These are phyloP conservation scores for Lachancea quebecensis DNA, from an alignment of 805 yeast species.

Conservation along the genomic window DNA sequence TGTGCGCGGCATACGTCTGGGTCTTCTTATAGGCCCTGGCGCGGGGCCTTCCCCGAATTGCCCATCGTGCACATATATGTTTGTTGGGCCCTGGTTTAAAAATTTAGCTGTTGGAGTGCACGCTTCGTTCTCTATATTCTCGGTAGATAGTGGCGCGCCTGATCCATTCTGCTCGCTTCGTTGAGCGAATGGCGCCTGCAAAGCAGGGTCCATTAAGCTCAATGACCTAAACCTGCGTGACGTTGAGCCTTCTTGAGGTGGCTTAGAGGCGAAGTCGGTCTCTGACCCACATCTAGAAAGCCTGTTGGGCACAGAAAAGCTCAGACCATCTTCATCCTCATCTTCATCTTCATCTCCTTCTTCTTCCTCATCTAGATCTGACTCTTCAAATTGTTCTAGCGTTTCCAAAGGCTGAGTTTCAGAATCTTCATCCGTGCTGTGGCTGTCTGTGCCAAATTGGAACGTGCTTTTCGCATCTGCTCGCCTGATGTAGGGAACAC, in stretches of 20 bases:
- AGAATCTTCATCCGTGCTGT: constrained; percentile 1
- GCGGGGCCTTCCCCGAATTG: constrained; percentile 17
- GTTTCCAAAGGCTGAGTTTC: constrained; percentile 14
- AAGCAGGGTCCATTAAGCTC: constrained; percentile 30
- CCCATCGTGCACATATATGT: constrained; percentile 32
- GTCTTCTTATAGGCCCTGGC: constrained; percentile 2
- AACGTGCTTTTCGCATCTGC: background rate
- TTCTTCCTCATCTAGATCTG: constrained; percentile 18
- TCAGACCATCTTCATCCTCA: constrained; percentile 33
- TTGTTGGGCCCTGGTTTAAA: constrained; percentile 15
- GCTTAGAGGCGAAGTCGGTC: constrained; percentile 7
- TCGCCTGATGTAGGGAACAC: background rate
- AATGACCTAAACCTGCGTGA: constrained; percentile 29
- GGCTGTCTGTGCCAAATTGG: background rate
- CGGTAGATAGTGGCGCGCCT: constrained; percentile 8
- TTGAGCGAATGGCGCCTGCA: constrained; percentile 18
- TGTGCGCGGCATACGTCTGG: constrained; percentile 9
- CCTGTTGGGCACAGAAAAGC: constrained; percentile 33
- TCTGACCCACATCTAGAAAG: constrained; percentile 25
- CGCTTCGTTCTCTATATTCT: constrained; percentile 16
- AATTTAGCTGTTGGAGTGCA: constrained; percentile 11
- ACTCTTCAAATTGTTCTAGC: constrained; percentile 7
- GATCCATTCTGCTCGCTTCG: background rate
- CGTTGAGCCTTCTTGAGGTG: constrained; percentile 5
- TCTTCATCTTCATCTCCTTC: constrained; percentile 24